These are phyloP conservation scores for Nakaseomyces sp. DNA, from an alignment of 1,139 yeast genomes.

Conservation along the genomic window DNA sequence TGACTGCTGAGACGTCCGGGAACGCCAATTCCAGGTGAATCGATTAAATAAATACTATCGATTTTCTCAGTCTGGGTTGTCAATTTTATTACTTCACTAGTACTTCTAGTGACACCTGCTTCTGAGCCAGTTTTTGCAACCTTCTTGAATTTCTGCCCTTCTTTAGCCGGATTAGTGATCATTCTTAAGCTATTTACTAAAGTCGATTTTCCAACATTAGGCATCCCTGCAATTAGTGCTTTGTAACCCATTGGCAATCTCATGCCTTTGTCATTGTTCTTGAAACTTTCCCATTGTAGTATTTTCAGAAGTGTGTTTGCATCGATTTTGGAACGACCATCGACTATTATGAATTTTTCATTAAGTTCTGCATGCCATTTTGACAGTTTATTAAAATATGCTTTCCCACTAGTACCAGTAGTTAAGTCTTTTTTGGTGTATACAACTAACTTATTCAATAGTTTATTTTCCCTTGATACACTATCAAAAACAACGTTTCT, in stretches of 20 bases:
- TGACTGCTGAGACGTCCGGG: conserved; percentile 59
- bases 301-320: conserved; percentile 43
- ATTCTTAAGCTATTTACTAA: conserved; percentile 65
- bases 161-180: conserved; percentile 28
- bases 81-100: conserved; percentile 69
- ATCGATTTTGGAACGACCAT: conserved; percentile 48
- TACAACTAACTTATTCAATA: conserved; percentile 21
- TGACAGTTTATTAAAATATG: conserved; percentile 15
- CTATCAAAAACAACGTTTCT: conserved; percentile 73
- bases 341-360: conserved; percentile 52
- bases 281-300: conserved; percentile 35
- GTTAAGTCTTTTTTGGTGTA: conserved; percentile 29
- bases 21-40: conserved; percentile 87
- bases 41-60: conserved; percentile 58
- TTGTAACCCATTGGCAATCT: conserved; percentile 79
- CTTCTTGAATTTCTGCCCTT: conserved; percentile 36
- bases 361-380: conserved; percentile 38
- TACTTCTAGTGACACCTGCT: conserved; percentile 82
- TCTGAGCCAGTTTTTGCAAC: conserved; percentile 82
- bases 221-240: conserved; percentile 83
- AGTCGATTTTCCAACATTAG: conserved; percentile 96
- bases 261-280: conserved; percentile 33
- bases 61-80: conserved; percentile 37
- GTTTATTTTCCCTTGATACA: conserved; percentile 47
- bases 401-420: conserved; percentile 8